phyloP scores from a whole-genome alignment of 2,329 filamentous ascomycete species.

The Sporothrix protearum region DNA sequence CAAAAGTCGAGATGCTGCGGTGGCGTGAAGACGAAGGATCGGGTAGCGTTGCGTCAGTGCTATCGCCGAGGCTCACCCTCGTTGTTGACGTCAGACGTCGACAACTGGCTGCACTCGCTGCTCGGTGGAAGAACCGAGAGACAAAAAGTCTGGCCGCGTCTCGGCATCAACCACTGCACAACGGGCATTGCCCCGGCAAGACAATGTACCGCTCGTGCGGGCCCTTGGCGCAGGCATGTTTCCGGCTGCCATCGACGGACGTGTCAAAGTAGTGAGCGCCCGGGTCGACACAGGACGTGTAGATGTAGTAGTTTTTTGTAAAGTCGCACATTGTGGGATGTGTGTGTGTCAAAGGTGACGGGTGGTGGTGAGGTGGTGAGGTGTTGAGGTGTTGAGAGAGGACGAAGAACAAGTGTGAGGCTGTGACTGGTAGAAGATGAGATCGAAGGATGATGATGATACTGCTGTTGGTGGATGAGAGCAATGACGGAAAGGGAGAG shows the following conservation, averaged over 20 bases:
- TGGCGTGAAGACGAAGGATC: not conserved
- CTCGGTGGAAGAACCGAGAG: no score
- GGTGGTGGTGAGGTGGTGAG: no score
- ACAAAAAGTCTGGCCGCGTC: no score
- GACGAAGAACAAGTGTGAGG: not conserved
- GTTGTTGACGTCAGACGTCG: not conserved
- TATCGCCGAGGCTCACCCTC: no score
- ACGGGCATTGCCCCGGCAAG: slow-evolving; percentile 58
- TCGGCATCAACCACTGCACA: slow-evolving; percentile 41
- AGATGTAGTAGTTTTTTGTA: slow-evolving; percentile 75
- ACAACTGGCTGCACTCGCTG: not conserved
- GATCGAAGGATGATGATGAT: not conserved
- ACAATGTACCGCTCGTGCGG: slow-evolving; percentile 75
- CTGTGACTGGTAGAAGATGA: not conserved
- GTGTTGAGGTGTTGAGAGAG: no score
- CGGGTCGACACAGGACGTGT: slow-evolving; percentile 66
- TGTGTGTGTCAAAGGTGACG: not conserved
- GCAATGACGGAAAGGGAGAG: not conserved
- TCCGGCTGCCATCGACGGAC: slow-evolving; percentile 61
- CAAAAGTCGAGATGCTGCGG: not conserved
- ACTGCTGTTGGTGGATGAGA: not conserved
- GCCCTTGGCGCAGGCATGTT: slow-evolving; percentile 56
- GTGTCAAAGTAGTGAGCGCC: slow-evolving; percentile 68
- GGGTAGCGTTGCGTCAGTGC: not conserved
- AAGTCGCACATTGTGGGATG: slow-evolving; percentile 56